These are phyloP conservation scores for Nicotiana undulata DNA, from an alignment of 257 asterid genomes.

Conservation along the genomic window DNA sequence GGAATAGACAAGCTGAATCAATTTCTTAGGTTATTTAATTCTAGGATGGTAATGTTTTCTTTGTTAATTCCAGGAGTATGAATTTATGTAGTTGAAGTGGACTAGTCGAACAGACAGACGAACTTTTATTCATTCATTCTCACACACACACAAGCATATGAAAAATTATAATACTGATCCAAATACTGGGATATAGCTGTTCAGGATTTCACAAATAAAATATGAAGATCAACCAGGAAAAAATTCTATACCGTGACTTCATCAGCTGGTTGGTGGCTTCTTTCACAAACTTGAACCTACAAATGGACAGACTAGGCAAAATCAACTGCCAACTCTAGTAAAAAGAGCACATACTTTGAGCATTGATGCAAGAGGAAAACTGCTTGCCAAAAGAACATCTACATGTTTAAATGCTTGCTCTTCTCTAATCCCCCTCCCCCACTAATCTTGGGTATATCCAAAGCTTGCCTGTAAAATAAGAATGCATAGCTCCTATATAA, in stretches of 20 bases:
- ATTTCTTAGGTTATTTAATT: neutral
- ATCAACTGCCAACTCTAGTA: neutral
- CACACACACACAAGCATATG: neutral
- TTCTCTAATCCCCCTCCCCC: neutral
- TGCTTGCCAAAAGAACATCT: neutral
- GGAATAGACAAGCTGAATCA: neutral
- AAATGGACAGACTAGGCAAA: neutral
- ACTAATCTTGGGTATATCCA: neutral
- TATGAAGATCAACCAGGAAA: neutral
- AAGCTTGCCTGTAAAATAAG: neutral
- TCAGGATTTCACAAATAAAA: neutral
- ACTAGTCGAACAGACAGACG: neutral
- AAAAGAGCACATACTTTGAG: neutral
- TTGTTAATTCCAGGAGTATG: neutral
- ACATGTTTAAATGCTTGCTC: neutral
- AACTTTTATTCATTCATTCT: neutral
- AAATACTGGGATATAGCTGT: neutral
- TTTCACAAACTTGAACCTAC: constrained; percentile 90
- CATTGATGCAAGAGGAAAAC: neutral
- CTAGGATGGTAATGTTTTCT: neutral
- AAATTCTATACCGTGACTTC: constrained; percentile 55
- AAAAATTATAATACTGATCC: neutral
- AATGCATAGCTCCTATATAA: neutral
- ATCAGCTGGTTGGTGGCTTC: constrained; percentile 92
- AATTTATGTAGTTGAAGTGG: neutral